Base-by-base conservation (phyloP, 352 stramenopile species). In the Phytophthora litchii region DNA sequence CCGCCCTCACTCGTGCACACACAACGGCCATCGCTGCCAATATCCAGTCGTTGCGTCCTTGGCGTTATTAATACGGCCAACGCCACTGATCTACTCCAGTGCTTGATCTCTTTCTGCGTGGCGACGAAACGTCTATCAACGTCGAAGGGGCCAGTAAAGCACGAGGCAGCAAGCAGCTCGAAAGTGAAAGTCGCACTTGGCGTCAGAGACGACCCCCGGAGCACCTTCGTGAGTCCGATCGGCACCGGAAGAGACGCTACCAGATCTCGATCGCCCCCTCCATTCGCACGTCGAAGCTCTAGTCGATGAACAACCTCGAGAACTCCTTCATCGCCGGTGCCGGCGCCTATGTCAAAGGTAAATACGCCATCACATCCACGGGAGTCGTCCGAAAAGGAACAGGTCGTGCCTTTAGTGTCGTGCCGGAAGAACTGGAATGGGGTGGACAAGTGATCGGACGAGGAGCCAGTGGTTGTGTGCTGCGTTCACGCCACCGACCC, bases 331-430 rank as follows among this genome's bases (percentile, higher is more conserved):
- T 88, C 25, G 78, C 82, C 19, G 80, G 74, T 31, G 80, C 78
- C 5, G 77, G 73, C 12, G 84, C 82, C 38, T 93, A 92, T 49
- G 82, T 92, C 61, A 92, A 93, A 45, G 84, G 84, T 20, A 86
- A 86, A 60, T 91, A 89, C 46, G 82, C 84, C 35, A 92, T 92
- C 67, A 93, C 82, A 5, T 74, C 76, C 8, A 91, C 82, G 23
- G 84, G 82, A 19, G 84, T 93, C 23, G 77, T 93, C 27, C 84
- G 86, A 64, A 89, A 91, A 50, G 82, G 82, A 48, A 90, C 82
- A n/a, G 82, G 82, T 32, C 76, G 80, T n/a, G 82, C 84, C 11
- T 91, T 93, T 53, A 89, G 71, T 44, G 84, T 91, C 52, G 81
- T 86, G 19, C 82, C 82, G 10, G 78, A 89, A 42, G 84, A 93